Evolutionary conservation across 1,284 basidiomycete species (phyloP).

Genomic region (Malassezia cuniculi): DNA sequence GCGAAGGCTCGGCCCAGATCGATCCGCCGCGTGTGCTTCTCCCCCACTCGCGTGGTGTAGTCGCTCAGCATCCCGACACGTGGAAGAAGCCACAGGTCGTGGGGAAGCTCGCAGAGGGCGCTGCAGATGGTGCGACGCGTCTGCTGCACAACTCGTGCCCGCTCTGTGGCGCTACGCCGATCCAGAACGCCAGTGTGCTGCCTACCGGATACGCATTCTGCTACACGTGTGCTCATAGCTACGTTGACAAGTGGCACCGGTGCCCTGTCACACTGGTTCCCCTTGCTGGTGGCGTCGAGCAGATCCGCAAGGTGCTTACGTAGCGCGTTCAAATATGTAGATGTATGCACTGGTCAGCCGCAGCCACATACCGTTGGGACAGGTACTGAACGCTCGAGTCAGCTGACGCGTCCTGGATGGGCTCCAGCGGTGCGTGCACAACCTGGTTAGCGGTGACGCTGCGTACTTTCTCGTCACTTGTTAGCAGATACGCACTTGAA

Average conservation of each 20-base stretch:
- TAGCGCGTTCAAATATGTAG: slow-evolving; percentile 38
- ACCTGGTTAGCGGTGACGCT: slow-evolving; percentile 1
- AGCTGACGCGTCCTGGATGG: neutral
- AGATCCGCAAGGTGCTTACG: slow-evolving; percentile 69
- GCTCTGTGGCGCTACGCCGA: slow-evolving; percentile 56
- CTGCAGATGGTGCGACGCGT: slow-evolving; percentile 16
- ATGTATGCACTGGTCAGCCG: slow-evolving; percentile 19
- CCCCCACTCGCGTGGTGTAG: slow-evolving; percentile 14
- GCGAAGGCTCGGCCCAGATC: slow-evolving; percentile 48
- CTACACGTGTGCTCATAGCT: slow-evolving; percentile 77
- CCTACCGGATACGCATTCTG: slow-evolving; percentile 91
- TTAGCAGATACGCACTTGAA: slow-evolving; percentile 17
- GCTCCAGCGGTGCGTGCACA: slow-evolving; percentile 2
- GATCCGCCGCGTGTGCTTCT: slow-evolving; percentile 15
- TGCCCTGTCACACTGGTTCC: slow-evolving; percentile 78
- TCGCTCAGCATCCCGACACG: slow-evolving; percentile 9
- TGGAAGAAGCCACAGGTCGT: slow-evolving; percentile 17
- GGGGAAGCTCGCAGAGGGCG: slow-evolving; percentile 8
- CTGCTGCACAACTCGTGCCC: slow-evolving; percentile 66
- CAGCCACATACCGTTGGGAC: slow-evolving; percentile 2
- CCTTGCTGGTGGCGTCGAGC: slow-evolving; percentile 57
- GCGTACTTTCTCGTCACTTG: slow-evolving; percentile 17
- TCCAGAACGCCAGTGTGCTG: slow-evolving; percentile 78
- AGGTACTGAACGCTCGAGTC: neutral
- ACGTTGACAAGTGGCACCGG: slow-evolving; percentile 61